Evolutionary conservation across 2,329 filamentous ascomycete species (phyloP).

Genomic region (Bipolaris sorokiniana): DNA sequence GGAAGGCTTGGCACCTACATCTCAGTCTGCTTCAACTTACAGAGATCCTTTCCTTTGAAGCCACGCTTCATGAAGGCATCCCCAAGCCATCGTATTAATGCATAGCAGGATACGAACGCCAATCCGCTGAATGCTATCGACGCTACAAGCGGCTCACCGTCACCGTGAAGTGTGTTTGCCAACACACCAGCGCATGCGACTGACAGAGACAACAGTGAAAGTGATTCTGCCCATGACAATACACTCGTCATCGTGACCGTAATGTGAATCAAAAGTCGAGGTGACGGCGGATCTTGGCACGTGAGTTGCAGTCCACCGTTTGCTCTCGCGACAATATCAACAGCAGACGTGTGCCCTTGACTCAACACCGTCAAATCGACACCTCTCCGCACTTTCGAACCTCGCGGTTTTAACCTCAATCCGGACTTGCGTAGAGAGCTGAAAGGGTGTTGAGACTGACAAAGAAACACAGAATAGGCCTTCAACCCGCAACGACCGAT

Average conservation of each 20-base stretch:
- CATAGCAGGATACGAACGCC: constrained; percentile 80
- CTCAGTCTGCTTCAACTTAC: constrained; percentile 75
- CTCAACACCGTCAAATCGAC: background rate
- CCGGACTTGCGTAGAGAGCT: constrained; percentile 4
- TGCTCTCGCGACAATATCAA: constrained; percentile 14
- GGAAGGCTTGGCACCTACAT: constrained; percentile 61
- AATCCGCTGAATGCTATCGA: constrained; percentile 85
- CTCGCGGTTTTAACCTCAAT: background rate
- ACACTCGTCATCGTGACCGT: constrained; percentile 37
- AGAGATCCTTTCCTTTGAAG: constrained; percentile 87
- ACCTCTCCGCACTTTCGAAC: background rate
- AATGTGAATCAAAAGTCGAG: constrained; percentile 9
- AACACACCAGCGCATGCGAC: constrained; percentile 75
- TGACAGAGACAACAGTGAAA: constrained; percentile 67
- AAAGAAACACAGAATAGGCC: background rate
- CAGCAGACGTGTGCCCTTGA: constrained; percentile 4
- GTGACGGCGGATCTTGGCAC: constrained; percentile 22
- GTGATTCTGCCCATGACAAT: constrained; percentile 61
- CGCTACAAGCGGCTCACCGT: constrained; percentile 87
- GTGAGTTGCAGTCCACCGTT: constrained; percentile 17
- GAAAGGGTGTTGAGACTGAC: constrained; percentile 4
- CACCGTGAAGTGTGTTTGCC: constrained; percentile 77
- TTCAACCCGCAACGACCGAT: constrained; percentile 18
- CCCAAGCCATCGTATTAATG: constrained; percentile 92
- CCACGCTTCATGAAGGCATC: constrained; percentile 86